Conservation (phyloP, 345 rosid genomes). For the Eucalyptus tenuipes region DNA sequence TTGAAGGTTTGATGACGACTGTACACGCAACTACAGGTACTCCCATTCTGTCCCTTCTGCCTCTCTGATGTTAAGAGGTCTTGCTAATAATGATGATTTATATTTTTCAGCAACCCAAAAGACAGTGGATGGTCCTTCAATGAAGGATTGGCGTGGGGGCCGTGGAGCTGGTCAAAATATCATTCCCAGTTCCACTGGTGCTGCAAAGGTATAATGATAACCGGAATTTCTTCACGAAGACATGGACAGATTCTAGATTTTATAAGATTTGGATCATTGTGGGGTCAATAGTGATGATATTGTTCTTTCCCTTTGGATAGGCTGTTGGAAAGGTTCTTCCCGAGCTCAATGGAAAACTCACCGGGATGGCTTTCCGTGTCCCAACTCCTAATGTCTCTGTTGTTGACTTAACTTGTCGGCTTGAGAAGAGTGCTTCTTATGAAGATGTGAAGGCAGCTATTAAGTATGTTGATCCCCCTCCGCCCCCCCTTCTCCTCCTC, state of each 20-base stretch:
- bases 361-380: slow-evolving; percentile 99
- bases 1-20: slow-evolving; percentile 98
- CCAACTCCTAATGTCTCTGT: slow-evolving; percentile 96
- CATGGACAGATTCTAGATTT: background rate
- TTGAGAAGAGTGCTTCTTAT: slow-evolving; percentile 84
- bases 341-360: slow-evolving; percentile 92
- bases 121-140: slow-evolving; percentile 97
- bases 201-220: slow-evolving; percentile 66
- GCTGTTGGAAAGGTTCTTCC: slow-evolving; percentile 99
- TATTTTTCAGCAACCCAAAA: slow-evolving; percentile 81
- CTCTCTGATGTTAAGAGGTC: background rate
- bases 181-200: slow-evolving; percentile 98
- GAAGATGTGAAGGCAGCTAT: slow-evolving; percentile 93
- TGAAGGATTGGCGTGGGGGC: slow-evolving; percentile 99
- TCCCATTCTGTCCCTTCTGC: background rate
- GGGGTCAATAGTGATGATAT: background rate
- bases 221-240: background rate
- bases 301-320: slow-evolving; percentile 8
- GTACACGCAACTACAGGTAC: slow-evolving; percentile 98
- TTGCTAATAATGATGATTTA: background rate
- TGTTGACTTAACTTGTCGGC: slow-evolving; percentile 96
- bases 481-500: no score
- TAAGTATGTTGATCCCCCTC: slow-evolving; percentile 28
- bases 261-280: background rate
- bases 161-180: slow-evolving; percentile 97